Evolutionary conservation across 768 basidiomycete species (phyloP).

Genomic region (Gloeophyllum trabeum): DNA sequence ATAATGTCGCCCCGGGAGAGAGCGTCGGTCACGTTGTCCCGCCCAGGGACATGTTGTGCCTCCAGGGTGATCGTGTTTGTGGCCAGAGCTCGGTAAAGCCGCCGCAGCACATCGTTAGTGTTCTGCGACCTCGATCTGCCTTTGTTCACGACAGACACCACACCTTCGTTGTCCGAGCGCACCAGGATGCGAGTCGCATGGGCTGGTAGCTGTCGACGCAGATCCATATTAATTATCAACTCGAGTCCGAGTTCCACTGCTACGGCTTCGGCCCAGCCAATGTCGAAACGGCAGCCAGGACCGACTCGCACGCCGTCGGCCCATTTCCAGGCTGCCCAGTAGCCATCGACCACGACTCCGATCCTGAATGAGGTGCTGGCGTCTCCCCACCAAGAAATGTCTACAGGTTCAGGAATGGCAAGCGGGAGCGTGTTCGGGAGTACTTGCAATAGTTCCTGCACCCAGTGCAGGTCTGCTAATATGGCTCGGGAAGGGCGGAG

Average conservation of each 20-base stretch:
- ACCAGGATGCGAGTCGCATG: slow-evolving; percentile 9
- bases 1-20: slow-evolving; percentile 16
- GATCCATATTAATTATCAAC: slow-evolving; percentile 3
- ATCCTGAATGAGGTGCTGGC: slow-evolving; percentile 24
- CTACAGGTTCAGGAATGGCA: slow-evolving; percentile 3
- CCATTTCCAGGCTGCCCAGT: slow-evolving; percentile 21
- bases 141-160: slow-evolving; percentile 17
- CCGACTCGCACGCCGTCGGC: slow-evolving; percentile 18
- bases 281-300: slow-evolving; percentile 15
- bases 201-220: background rate
- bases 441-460: slow-evolving; percentile 6
- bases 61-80: slow-evolving; percentile 5
- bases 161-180: slow-evolving; percentile 23
- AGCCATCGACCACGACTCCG: slow-evolving; percentile 16
- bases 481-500: slow-evolving; percentile 6
- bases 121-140: slow-evolving; percentile 16
- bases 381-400: slow-evolving; percentile 25
- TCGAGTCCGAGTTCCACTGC: slow-evolving; percentile 23
- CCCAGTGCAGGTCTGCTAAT: slow-evolving; percentile 15
- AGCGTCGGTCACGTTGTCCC: slow-evolving; percentile 19
- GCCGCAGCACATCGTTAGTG: slow-evolving; percentile 18
- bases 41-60: slow-evolving; percentile 11
- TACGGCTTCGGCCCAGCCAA: slow-evolving; percentile 28
- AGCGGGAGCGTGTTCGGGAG: slow-evolving; percentile 14
- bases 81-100: slow-evolving; percentile 14